Base-by-base conservation (phyloP, 495 filamentous ascomycete genomes). In the Cladorrhinum samala region DNA sequence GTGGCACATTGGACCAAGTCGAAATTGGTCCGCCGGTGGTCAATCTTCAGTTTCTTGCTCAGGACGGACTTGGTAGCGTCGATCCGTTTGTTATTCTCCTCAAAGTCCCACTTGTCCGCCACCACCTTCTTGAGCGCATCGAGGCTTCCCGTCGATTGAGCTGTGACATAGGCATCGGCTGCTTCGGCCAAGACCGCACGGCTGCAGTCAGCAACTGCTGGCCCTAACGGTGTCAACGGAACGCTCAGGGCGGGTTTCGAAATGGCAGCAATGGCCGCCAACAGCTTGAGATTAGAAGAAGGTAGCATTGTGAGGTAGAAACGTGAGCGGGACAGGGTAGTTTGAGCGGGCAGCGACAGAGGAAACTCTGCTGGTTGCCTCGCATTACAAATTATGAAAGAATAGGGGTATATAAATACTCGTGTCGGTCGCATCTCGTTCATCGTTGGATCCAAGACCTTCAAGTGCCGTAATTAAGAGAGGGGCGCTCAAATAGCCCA, bases 161-260 rank as follows among this genome's bases (percentile, higher is more conserved):
- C 72, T 0, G 71, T 70, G 18, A 75, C 59, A 36, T 72, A 74
- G 21, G 72, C 61, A 25, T 68, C 72, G 8, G 69, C 58, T 6
- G 69, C 67, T 36, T 73, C 73, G 38, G 73, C 57, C 39, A 68
- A 52, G 3, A 30, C 25, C 14, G 45, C 39, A 1, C 59, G 61
- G 38, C 20, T 58, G 55, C 63, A 66, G 8, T 55, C 50, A 5
- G 41, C 11, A 1, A 52, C 55, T 13, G 16, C 18, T 14, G 42
- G 42, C 21, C 17, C 9, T 13, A n/a, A 13, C 11, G 38, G 5
- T 13, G 30, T 3, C 1, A 56, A 16, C 7, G 54, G 54, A n/a
- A 46, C 8, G 2, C 38, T 38, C 4, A 25, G 9, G 6, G 39
- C 50, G 1, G 20, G 11, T n/a, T 24, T 17, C 11, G 38, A 46